A percentile compares a stretch with the other conserved stretches of the same genome.
These are phyloP conservation scores for Penicillium pancosmium DNA, from an alignment of 495 filamentous ascomycete genomes.

Conservation along the genomic window DNA sequence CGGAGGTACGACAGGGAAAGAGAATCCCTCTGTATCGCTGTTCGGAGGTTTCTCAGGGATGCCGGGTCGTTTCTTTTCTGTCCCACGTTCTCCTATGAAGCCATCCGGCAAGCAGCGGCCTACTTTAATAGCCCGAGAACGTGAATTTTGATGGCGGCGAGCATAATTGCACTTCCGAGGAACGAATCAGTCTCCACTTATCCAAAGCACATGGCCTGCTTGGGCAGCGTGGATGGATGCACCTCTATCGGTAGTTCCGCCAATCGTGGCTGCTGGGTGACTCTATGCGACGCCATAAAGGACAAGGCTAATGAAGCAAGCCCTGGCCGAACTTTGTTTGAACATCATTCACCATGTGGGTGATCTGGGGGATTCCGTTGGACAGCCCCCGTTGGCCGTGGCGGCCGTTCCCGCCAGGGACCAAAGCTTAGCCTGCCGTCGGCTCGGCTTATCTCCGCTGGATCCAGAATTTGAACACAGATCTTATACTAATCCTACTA, in stretches of 20 bases:
- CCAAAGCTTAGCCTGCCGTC: too few species aligned
- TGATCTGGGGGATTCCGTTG: not conserved
- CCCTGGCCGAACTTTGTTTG: not conserved
- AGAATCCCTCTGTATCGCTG: not conserved
- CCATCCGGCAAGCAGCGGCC: not conserved
- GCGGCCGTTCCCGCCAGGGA: not conserved
- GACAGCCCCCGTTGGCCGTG: too few species aligned
- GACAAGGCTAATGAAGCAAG: too few species aligned
- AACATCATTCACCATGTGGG: not conserved
- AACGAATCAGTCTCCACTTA: not conserved
- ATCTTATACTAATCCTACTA: too few species aligned
- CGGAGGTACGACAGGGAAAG: not conserved
- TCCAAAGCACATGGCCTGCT: constrained; percentile 7
- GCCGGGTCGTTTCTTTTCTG: not conserved
- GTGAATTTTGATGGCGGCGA: not conserved
- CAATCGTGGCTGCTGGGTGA: not conserved
- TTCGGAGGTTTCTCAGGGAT: not conserved
- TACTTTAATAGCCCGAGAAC: not conserved
- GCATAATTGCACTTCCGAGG: not conserved
- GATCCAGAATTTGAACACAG: too few species aligned
- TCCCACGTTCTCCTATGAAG: not conserved
- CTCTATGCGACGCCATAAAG: not conserved
- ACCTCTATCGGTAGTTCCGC: constrained; percentile 2
- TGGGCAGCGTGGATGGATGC: constrained; percentile 9
- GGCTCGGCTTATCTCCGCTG: too few species aligned